Conservation (phyloP, 2,329 filamentous ascomycete genomes). For the Tolypocladium sp. region DNA sequence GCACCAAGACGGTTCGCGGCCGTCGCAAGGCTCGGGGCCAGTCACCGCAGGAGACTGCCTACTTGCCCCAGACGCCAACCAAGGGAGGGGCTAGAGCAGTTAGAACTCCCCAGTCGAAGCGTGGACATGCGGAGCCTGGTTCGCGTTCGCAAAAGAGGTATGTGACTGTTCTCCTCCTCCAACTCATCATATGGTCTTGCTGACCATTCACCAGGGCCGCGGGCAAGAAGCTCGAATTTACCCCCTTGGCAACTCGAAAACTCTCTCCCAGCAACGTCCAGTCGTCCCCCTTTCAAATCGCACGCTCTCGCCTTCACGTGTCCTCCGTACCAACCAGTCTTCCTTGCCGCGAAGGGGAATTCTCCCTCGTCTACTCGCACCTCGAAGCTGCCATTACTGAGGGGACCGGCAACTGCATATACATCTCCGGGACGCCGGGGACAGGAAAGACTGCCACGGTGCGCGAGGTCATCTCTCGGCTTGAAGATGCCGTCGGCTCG, state of each 20-base stretch:
- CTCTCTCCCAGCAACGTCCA: conserved; percentile 68
- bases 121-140: conserved; percentile 19
- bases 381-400: conserved; percentile 91
- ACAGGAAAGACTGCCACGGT: conserved; percentile 98
- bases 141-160: conserved; percentile 22
- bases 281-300: conserved; percentile 84
- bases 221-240: conserved; percentile 80
- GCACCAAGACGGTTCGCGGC: conserved; percentile 58
- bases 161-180: background rate
- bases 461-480: conserved; percentile 80
- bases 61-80: conserved; percentile 26
- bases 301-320: conserved; percentile 81
- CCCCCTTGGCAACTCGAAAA: conserved; percentile 80
- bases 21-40: conserved; percentile 20
- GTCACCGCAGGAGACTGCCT: conserved; percentile 20
- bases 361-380: conserved; percentile 84
- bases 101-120: conserved; percentile 20
- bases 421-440: conserved; percentile 96
- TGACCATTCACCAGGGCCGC: conserved; percentile 41
- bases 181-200: background rate
- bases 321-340: conserved; percentile 84
- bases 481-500: conserved; percentile 77
- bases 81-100: conserved; percentile 20
- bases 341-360: conserved; percentile 87
- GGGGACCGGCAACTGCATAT: conserved; percentile 91